phyloP scores from a whole-genome alignment of 805 yeast genomes.

The Komagataella phaffii region DNA sequence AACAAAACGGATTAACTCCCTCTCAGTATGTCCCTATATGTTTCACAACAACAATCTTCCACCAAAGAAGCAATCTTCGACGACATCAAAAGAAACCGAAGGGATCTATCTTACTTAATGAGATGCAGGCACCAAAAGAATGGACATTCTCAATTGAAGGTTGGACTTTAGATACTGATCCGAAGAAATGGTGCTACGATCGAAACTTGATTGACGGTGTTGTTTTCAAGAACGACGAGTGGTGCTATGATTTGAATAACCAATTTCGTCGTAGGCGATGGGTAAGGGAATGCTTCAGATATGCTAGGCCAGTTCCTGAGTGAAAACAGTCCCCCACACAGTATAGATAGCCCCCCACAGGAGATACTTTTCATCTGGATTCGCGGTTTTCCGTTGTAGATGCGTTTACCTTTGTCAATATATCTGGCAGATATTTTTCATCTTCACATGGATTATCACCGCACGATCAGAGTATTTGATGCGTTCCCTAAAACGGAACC shows the following conservation, averaged over 20 bases:
- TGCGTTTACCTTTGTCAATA: conserved; percentile 24
- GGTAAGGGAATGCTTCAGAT: conserved; percentile 36
- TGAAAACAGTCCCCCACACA: neutral
- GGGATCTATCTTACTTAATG: conserved; percentile 41
- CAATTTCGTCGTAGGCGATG: conserved; percentile 48
- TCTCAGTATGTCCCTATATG: conserved; percentile 48
- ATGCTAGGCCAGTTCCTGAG: conserved; percentile 14
- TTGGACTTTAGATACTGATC: conserved; percentile 55
- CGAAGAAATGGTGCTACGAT: conserved; percentile 35
- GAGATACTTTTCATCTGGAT: neutral
- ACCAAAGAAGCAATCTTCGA: conserved; percentile 28
- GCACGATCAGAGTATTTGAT: conserved; percentile 42
- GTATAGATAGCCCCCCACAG: neutral
- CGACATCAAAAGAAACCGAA: conserved; percentile 43
- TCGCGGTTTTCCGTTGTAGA: conserved; percentile 27
- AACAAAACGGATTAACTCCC: conserved; percentile 46
- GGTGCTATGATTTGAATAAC: conserved; percentile 39
- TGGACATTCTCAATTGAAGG: conserved; percentile 58
- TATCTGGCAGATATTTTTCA: neutral
- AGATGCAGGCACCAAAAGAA: conserved; percentile 51
- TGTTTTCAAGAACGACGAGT: conserved; percentile 23
- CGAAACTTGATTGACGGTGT: conserved; percentile 23
- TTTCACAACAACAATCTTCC: conserved; percentile 45
- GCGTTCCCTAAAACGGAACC: conserved; percentile 50
- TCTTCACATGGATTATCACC: neutral